Percentiles rank a stretch among this genome's conserved stretches.
These are phyloP conservation scores for Austroboletus niveus DNA, from an alignment of 1,284 basidiomycete genomes.

Conservation along the genomic window DNA sequence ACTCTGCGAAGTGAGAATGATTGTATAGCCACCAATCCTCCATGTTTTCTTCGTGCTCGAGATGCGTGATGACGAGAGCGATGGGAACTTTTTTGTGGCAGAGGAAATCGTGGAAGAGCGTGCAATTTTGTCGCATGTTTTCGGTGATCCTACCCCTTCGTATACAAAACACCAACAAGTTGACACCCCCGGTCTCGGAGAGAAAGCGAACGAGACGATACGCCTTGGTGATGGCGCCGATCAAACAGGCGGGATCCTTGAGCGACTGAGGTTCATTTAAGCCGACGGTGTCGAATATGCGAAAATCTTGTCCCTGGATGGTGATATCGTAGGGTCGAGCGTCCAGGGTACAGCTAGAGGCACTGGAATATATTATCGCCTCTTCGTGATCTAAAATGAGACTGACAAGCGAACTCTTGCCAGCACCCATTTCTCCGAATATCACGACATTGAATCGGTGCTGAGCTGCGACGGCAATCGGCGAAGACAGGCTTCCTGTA, in stretches of 20 bases:
- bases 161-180: slow-evolving; percentile 38
- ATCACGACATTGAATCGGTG: slow-evolving; percentile 23
- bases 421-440: slow-evolving; percentile 30
- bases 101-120: slow-evolving; percentile 32
- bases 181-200: slow-evolving; percentile 29
- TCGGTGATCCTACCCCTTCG: slow-evolving; percentile 34
- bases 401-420: slow-evolving; percentile 30
- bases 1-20: slow-evolving; percentile 15
- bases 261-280: slow-evolving; percentile 31
- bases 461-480: not conserved
- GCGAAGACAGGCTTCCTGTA: no score
- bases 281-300: slow-evolving; percentile 32
- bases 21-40: slow-evolving; percentile 29
- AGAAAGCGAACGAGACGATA: slow-evolving; percentile 27
- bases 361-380: slow-evolving; percentile 21
- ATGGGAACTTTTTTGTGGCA: slow-evolving; percentile 31
- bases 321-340: slow-evolving; percentile 22
- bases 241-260: slow-evolving; percentile 24
- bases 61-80: slow-evolving; percentile 27
- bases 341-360: slow-evolving; percentile 25
- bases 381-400: slow-evolving; percentile 18
- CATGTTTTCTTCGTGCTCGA: slow-evolving; percentile 30
- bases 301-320: slow-evolving; percentile 22
- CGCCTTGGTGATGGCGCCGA: slow-evolving; percentile 31
- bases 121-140: slow-evolving; percentile 34